Evolutionary conservation across 345 rosid species (phyloP), one percentile per base, ranked within the genome.

Genomic region (Luvunga scandens): DNA sequence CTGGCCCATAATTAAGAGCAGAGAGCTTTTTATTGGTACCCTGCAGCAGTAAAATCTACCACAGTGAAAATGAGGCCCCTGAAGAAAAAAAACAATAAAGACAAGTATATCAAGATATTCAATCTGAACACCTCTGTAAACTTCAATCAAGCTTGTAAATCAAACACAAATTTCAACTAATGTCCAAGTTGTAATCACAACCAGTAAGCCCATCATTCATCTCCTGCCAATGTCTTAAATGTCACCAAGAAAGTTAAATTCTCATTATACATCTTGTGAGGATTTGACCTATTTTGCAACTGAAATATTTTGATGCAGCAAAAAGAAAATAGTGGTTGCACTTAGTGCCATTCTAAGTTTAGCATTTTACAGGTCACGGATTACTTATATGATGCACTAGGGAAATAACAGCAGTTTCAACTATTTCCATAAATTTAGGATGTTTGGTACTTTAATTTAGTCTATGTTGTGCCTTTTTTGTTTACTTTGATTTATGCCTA

Each of bases 1-100:
- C 83, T 75, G 98, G 99, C 60, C 97, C 98, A 78, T 67, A 78
- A 70, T 64, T 67, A 80, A 83, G 72, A 18, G 87, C 87, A 72
- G 88, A 75, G 66, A 57, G 76, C 81, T 81, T 88, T 75, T 86
- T 88, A 78, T 83, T 89, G 74, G 83, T 83, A 75, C 68, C 90
- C 99, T 92, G 86, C 84, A 88, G 76, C 59, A 83, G 63, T n/a
- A 66, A 75, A 73, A 76, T 30, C 36, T 8, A 19, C 71, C 38
- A 25, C n/a, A 69, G 71, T 67, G 71, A 81, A 66, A 56, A 53
- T 34, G 30, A 75, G 38, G 70, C 30, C 9, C 79, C 34, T 36
- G 10, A 75, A 81, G 22, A 12, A 38, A 59, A 16, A 72, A 63
- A 69, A 57, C 63, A 71, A 69, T 45, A 24, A 66, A 71, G 4